Percentiles rank a stretch among this genome's conserved stretches.
phyloP scores from a whole-genome alignment of 768 basidiomycete species.

The Amanita fuliginea region DNA sequence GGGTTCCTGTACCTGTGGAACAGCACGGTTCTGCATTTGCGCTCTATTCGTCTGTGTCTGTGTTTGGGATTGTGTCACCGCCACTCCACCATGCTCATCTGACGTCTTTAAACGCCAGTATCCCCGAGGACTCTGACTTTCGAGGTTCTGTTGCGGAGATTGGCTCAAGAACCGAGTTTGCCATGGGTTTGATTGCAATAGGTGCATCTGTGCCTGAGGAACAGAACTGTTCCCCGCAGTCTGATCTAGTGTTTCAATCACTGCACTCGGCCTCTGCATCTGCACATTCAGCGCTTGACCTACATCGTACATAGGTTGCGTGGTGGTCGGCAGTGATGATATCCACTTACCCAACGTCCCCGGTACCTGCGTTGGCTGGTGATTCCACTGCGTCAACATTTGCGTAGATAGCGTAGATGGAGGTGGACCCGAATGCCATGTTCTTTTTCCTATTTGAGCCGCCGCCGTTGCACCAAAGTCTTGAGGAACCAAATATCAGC shows the following conservation, averaged over 20 bases:
- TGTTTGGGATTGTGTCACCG: neutral
- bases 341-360: neutral
- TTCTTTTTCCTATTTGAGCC: no score
- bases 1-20: no score
- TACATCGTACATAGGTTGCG: no score
- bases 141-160: neutral
- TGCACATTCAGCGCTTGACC: neutral
- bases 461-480: no score
- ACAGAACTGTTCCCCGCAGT: neutral
- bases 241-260: neutral
- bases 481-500: no score
- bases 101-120: neutral
- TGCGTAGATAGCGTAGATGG: neutral
- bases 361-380: neutral
- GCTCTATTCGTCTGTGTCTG: neutral
- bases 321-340: neutral
- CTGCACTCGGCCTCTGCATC: neutral
- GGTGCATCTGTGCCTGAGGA: neutral
- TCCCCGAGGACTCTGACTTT: neutral
- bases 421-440: no score
- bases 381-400: neutral
- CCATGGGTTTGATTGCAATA: neutral
- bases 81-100: neutral
- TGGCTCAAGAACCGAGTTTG: neutral
- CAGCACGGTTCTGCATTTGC: no score